Percentiles rank a stretch among this genome's conserved stretches.
These are phyloP conservation scores for Suhomyces wounanorum DNA, from an alignment of 1,139 yeast species.

Conservation along the genomic window DNA sequence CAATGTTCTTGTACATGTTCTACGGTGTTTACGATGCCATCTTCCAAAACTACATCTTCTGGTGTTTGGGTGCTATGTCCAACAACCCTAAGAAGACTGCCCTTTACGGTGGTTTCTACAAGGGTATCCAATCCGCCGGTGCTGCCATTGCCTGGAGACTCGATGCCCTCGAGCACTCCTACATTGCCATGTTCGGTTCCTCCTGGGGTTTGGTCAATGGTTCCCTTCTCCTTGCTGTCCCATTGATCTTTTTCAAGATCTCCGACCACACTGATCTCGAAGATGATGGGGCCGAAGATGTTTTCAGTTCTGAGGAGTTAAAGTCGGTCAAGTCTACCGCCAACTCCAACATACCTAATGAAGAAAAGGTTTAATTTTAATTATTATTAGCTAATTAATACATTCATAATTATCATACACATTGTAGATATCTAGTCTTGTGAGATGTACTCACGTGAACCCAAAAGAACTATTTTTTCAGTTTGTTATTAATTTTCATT, in stretches of 20 bases:
- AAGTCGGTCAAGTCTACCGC: constrained; percentile 18
- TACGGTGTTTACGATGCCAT: constrained; percentile 61
- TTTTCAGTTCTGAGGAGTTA: constrained; percentile 30
- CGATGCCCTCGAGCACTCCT: constrained; percentile 47
- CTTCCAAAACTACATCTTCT: constrained; percentile 57
- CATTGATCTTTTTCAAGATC: constrained; percentile 41
- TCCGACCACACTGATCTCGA: constrained; percentile 48
- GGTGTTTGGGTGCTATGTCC: constrained; percentile 60
- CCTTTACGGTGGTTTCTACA: constrained; percentile 62
- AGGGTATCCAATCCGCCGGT: constrained; percentile 65
- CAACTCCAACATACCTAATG: background rate
- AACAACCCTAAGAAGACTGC: constrained; percentile 59
- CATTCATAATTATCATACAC: background rate
- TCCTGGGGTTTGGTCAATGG: constrained; percentile 60
- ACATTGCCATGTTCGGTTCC: constrained; percentile 49
- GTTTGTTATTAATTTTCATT: too few relatives aligned
- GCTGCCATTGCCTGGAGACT: constrained; percentile 64
- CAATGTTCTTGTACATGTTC: constrained; percentile 61
- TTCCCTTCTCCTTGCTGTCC: constrained; percentile 37
- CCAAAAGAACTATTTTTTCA: too few relatives aligned
- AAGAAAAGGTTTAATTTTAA: constrained; percentile 8
- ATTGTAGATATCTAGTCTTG: background rate
- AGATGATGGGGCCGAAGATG: constrained; percentile 29
- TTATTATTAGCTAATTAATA: constrained; percentile 2
- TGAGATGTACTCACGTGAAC: background rate